Evolutionary conservation across 2,329 filamentous ascomycete genomes (phyloP).

Genomic region (Phoma sp.): DNA sequence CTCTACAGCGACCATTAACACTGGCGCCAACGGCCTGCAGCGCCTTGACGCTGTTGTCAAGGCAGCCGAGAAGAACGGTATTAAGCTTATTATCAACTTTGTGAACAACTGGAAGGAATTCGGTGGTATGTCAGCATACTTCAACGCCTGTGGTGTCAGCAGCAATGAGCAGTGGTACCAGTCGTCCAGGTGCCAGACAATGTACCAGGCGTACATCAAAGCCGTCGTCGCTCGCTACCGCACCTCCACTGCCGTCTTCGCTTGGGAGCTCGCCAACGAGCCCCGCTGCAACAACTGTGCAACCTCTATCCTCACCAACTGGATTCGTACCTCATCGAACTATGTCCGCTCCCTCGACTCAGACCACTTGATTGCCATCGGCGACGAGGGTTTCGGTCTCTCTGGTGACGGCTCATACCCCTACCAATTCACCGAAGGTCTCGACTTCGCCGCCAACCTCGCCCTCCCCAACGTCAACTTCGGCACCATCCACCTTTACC

Average conservation of each 20-base stretch:
- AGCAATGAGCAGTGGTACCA: slow-evolving; percentile 60
- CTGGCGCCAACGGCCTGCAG: slow-evolving; percentile 53
- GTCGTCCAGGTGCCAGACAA: slow-evolving; percentile 58
- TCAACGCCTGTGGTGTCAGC: slow-evolving; percentile 59
- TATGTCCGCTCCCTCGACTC: slow-evolving; percentile 62
- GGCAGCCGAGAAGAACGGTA: slow-evolving; percentile 57
- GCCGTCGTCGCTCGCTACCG: slow-evolving; percentile 60
- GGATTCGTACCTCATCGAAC: slow-evolving; percentile 63
- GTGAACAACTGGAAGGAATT: slow-evolving; percentile 69
- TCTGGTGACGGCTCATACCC: slow-evolving; percentile 38
- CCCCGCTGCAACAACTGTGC: slow-evolving; percentile 40
- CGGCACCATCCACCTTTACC: slow-evolving; percentile 63
- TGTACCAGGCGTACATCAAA: slow-evolving; percentile 59
- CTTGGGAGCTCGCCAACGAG: slow-evolving; percentile 65
- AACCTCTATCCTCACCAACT: slow-evolving; percentile 54
- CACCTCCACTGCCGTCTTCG: slow-evolving; percentile 58
- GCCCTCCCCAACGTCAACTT: slow-evolving; percentile 60
- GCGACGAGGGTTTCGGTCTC: slow-evolving; percentile 56
- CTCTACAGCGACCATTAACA: slow-evolving; percentile 55
- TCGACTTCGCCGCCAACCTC: slow-evolving; percentile 62
- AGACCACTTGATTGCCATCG: slow-evolving; percentile 64
- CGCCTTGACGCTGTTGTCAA: slow-evolving; percentile 62
- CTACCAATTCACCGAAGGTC: slow-evolving; percentile 56
- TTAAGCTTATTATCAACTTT: slow-evolving; percentile 63
- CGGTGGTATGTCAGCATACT: slow-evolving; percentile 66